Conservation (phyloP, 2,329 filamentous ascomycete genomes). For the Ophiostoma sp. region DNA sequence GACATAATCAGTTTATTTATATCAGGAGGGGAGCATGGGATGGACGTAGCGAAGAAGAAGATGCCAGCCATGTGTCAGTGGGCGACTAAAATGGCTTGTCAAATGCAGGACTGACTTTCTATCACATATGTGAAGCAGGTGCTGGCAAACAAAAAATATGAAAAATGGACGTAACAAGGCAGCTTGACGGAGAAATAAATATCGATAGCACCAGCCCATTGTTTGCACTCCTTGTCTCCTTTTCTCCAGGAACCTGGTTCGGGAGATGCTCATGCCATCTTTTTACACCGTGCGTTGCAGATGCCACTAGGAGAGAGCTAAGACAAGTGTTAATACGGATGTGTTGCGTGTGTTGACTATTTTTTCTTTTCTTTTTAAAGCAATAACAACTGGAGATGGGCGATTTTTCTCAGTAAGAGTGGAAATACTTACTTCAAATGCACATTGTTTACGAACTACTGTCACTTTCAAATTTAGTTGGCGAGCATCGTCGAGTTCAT, state of each 20-base stretch:
- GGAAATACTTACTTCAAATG: no score
- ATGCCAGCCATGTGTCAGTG: neutral
- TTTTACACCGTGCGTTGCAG: neutral
- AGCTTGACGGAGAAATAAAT: neutral
- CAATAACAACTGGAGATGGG: no score
- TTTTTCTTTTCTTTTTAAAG: no score
- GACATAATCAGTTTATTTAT: neutral
- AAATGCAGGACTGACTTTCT: neutral
- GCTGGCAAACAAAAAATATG: neutral
- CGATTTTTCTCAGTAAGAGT: no score
- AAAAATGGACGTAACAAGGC: neutral
- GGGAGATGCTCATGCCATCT: neutral
- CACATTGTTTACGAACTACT: neutral
- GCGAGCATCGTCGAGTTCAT: neutral
- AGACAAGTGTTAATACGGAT: neutral
- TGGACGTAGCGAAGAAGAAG: neutral
- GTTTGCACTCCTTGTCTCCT: neutral
- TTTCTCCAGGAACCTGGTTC: neutral
- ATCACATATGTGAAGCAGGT: conserved; percentile 10
- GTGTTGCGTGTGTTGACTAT: neutral
- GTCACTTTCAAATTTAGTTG: neutral
- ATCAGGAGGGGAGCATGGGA: neutral
- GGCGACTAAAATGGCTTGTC: neutral
- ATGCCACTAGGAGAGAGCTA: neutral
- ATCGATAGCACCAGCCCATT: neutral